phyloP scores from a whole-genome alignment of 1,284 basidiomycete species.

The Boletus smithii region DNA sequence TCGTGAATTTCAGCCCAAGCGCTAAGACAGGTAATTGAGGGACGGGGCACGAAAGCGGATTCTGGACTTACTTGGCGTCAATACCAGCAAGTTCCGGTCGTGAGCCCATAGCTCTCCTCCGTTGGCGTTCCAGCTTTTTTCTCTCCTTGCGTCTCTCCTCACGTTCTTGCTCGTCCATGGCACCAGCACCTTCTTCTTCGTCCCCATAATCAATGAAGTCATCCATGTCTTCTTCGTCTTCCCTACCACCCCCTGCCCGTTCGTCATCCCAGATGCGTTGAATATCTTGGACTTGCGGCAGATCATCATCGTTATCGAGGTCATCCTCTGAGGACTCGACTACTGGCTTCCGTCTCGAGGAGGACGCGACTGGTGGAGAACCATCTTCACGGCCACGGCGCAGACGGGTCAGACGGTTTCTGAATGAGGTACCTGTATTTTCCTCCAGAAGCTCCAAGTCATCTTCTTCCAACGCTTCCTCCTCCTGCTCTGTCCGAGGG shows the following conservation, averaged over 20 bases:
- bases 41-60: conserved; percentile 11
- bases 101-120: conserved; percentile 57
- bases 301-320: conserved; percentile 57
- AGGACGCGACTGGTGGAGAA: conserved; percentile 61
- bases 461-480: conserved; percentile 89
- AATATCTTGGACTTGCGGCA: conserved; percentile 63
- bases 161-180: conserved; percentile 69
- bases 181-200: conserved; percentile 69
- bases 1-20: conserved; percentile 97
- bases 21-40: conserved; percentile 43
- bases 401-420: conserved; percentile 66
- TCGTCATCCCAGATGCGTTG: conserved; percentile 86
- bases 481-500: conserved; percentile 44
- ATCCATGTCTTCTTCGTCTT: conserved; percentile 75
- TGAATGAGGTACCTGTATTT: conserved; percentile 82
- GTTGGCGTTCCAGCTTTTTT: conserved; percentile 61
- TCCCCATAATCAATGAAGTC: conserved; percentile 94
- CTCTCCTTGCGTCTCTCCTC: conserved; percentile 70
- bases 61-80: conserved; percentile 69
- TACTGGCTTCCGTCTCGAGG: conserved; percentile 54
- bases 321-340: conserved; percentile 73
- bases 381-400: conserved; percentile 68
- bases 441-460: conserved; percentile 93
- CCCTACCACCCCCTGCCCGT: conserved; percentile 53
- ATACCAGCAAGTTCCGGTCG: conserved; percentile 82